Conservation (phyloP, 1,284 basidiomycete species). For the Ganoderma lingzhi region DNA sequence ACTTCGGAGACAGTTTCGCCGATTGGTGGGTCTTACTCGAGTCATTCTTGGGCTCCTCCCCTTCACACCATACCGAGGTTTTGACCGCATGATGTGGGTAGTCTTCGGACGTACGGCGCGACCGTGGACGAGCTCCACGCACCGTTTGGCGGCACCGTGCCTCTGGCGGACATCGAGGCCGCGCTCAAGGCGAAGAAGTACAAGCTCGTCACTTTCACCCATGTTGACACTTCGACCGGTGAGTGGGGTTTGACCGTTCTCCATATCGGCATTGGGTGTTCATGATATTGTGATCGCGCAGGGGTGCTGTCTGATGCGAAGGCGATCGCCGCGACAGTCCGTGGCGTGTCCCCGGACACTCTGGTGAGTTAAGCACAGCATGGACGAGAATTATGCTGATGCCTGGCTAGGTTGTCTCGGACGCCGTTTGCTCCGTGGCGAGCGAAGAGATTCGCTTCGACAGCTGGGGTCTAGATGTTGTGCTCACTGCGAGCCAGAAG, state of each 20-base stretch:
- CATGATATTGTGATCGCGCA: constrained; percentile 30
- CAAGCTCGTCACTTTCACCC: constrained; percentile 93
- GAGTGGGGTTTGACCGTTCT: constrained; percentile 4
- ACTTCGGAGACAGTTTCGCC: constrained; percentile 88
- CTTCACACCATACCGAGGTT: constrained; percentile 4
- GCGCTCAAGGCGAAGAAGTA: constrained; percentile 86
- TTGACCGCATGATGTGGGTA: constrained; percentile 38
- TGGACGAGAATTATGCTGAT: background rate
- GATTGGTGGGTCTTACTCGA: constrained; percentile 66
- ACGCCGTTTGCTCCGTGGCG: constrained; percentile 96
- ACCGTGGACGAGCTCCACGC: constrained; percentile 90
- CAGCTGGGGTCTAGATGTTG: constrained; percentile 92
- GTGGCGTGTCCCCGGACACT: constrained; percentile 85
- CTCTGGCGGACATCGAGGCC: constrained; percentile 69
- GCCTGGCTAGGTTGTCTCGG: constrained; percentile 72
- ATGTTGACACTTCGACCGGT: constrained; percentile 94
- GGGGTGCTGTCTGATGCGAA: constrained; percentile 90
- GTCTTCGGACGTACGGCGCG: constrained; percentile 90
- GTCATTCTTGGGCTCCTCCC: background rate
- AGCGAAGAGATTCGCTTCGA: constrained; percentile 97
- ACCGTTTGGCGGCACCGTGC: constrained; percentile 82
- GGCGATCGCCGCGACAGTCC: constrained; percentile 80
- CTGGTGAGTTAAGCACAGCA: constrained; percentile 56
- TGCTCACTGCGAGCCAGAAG: constrained; percentile 94
- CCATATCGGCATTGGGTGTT: background rate